A percentile compares a stretch with the other conserved stretches of the same genome.
Conservation (phyloP, 148 eudicot genomes). For the Nepenthes gracilis region DNA sequence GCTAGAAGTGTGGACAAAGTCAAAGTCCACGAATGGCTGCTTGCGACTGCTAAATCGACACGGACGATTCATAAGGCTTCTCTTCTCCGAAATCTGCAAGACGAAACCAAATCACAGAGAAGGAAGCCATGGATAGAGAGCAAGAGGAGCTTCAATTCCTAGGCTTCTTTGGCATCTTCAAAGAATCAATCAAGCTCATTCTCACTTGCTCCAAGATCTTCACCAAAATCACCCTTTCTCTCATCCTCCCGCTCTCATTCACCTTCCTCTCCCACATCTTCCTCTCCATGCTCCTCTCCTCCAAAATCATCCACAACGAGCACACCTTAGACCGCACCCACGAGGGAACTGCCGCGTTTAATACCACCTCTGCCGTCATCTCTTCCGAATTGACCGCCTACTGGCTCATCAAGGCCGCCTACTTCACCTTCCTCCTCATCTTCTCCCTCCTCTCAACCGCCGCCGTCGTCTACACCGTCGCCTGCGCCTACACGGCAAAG, state of each 20-base stretch:
- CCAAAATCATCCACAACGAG: conserved; percentile 13
- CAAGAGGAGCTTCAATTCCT: conserved; percentile 36
- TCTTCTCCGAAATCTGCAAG: too few relatives aligned
- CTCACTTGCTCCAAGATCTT: conserved; percentile 12
- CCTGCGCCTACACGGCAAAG: conserved; percentile 24
- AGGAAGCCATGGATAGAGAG: conserved; percentile 22
- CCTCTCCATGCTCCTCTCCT: conserved; percentile 12
- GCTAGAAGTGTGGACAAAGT: too few relatives aligned
- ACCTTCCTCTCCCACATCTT: background rate
- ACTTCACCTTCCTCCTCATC: conserved; percentile 17
- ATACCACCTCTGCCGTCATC: conserved; percentile 5
- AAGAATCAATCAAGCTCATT: conserved; percentile 19
- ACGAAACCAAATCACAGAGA: background rate
- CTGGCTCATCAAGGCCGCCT: conserved; percentile 19
- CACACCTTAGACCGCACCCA: conserved; percentile 5
- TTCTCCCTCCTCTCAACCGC: conserved; percentile 31
- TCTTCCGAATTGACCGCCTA: conserved; percentile 13
- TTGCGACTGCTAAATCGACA: too few relatives aligned
- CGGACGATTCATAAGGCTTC: too few relatives aligned
- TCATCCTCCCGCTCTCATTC: conserved; percentile 18
- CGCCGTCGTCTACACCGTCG: conserved; percentile 35
- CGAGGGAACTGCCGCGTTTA: conserved; percentile 1
- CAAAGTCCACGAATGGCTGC: too few relatives aligned
- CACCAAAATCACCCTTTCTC: conserved; percentile 16
- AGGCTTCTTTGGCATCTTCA: conserved; percentile 31